Percentiles rank a stretch among this genome's conserved stretches.
Conservation (phyloP, 495 filamentous ascomycete genomes). For the Aspergillus baeticus region DNA sequence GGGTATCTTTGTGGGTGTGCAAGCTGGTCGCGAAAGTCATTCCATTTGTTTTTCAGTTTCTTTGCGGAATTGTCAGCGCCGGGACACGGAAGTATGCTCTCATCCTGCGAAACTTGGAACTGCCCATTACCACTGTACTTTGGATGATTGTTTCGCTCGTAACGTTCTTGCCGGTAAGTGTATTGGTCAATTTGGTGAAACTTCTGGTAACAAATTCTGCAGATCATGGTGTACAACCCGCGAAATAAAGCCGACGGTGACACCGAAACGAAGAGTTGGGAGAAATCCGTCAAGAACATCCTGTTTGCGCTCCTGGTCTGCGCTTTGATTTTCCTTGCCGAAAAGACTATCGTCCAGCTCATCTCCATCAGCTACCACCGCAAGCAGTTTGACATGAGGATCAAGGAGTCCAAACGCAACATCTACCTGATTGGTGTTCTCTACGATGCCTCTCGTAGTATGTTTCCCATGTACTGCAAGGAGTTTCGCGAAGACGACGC, state of each 20-base stretch:
- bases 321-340: slow-evolving; percentile 70
- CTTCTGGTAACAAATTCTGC: neutral
- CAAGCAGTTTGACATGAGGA: slow-evolving; percentile 83
- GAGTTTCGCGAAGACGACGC: slow-evolving; percentile 93
- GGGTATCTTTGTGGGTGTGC: slow-evolving; percentile 82
- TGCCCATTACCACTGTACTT: slow-evolving; percentile 81
- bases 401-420: slow-evolving; percentile 85
- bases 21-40: slow-evolving; percentile 79
- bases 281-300: slow-evolving; percentile 64
- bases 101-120: slow-evolving; percentile 75
- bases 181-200: slow-evolving; percentile 26
- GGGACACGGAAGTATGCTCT: slow-evolving; percentile 91
- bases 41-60: slow-evolving; percentile 80
- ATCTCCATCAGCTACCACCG: slow-evolving; percentile 95
- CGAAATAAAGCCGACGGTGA: slow-evolving; percentile 27
- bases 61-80: slow-evolving; percentile 85
- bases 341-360: slow-evolving; percentile 84
- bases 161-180: slow-evolving; percentile 66
- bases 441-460: slow-evolving; percentile 80
- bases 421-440: slow-evolving; percentile 75
- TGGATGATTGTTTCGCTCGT: slow-evolving; percentile 80
- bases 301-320: slow-evolving; percentile 76
- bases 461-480: slow-evolving; percentile 88
- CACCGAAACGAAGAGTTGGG: slow-evolving; percentile 48
- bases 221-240: slow-evolving; percentile 58